Evolutionary conservation across 2,329 filamentous ascomycete genomes (phyloP), one percentile per base, ranked within the genome.

Genomic region (Trichoderma hamatum): DNA sequence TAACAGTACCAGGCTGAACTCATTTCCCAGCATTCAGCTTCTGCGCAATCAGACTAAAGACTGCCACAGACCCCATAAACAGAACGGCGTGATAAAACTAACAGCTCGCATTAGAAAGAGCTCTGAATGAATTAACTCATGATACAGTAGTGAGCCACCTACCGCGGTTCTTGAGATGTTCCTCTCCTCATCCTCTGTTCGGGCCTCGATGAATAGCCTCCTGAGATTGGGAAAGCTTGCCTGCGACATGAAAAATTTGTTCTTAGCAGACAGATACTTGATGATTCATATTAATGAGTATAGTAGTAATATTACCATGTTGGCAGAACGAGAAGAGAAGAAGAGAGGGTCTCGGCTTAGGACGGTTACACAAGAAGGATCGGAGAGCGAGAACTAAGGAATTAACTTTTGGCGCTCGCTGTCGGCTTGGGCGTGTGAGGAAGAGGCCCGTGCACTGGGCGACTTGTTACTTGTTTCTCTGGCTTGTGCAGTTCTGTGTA

Each of bases 71-170:
- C 28, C 94, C 96, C 85, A 99, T 95, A 82, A 98, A 99, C 2
- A 98, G 84, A 1, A 97, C 94, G 0, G 97, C 89, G 76, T 99
- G 98, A 82, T 99, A 99, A 80, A 99, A 99, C 96, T 97, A 75
- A 9, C 4, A 39, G 9, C 7, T 34, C 10, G 2, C 1, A 34
- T 74, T 24, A 74, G 70, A 55, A 7, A n/a, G 30, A 43, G 2
- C 10, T 14, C 16, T 24, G 14, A 9, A 3, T 3, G 3, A 36
- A 52, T 19, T 19, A 13, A n/a, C 21, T 6, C 2, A 6, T 9
- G 19, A 19, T n/a, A 6, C 10, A 14, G 32, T 28, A 32, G 24
- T n/a, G 32, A 32, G 2, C 10, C 68, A 81, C 92, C 77, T 83
- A 97, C 96, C 64, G 96, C 96, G 80, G 90, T 96, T 73, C 96